Evolutionary conservation across 441 rosid genomes (phyloP).

Genomic region (Euphorbia schlechtendalii): DNA sequence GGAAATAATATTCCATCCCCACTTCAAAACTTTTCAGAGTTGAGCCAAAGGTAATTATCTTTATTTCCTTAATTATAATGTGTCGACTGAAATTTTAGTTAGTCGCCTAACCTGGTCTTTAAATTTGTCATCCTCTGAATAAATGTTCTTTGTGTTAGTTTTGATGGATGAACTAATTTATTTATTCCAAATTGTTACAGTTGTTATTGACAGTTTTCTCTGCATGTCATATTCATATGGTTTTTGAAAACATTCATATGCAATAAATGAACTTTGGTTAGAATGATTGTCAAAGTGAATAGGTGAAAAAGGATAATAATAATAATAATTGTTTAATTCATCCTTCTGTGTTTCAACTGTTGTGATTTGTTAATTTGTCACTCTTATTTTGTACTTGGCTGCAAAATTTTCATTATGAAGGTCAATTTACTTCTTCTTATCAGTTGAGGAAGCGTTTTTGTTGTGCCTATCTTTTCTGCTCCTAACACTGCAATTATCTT

Average conservation of each 20-base stretch:
- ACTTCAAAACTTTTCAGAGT: slow-evolving; percentile 54
- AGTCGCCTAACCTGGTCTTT: background rate
- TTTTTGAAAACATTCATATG: background rate
- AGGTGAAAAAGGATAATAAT: background rate
- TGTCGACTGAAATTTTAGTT: background rate
- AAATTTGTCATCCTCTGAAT: background rate
- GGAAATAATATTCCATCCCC: slow-evolving; percentile 74
- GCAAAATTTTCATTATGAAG: background rate
- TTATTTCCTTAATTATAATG: background rate
- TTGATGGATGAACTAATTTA: background rate
- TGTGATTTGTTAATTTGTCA: too few relatives aligned
- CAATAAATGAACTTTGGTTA: background rate
- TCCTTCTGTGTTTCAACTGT: background rate
- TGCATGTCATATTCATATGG: background rate
- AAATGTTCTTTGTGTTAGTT: background rate
- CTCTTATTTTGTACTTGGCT: background rate
- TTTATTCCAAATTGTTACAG: background rate
- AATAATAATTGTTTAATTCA: background rate
- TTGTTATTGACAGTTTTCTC: background rate
- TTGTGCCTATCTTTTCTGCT: background rate
- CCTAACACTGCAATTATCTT: background rate
- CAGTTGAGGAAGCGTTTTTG: background rate
- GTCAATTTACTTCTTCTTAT: background rate
- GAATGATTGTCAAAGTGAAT: background rate
- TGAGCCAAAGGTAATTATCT: slow-evolving; percentile 50